A percentile compares a stretch with the other conserved stretches of the same genome.
Conservation (phyloP, 129 eudicot species). For the Arctium lappa region DNA sequence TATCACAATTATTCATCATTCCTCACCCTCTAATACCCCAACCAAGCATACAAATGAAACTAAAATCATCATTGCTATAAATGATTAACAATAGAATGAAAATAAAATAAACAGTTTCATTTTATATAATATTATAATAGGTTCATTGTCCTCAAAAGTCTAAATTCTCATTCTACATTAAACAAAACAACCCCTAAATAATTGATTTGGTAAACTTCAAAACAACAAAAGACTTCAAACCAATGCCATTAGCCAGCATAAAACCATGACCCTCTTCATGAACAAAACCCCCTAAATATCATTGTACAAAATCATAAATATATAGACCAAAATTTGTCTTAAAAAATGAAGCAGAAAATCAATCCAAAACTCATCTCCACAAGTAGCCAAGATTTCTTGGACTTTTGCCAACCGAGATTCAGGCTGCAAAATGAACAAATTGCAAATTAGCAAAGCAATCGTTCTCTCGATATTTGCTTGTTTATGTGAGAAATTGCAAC, state of each 20-base stretch:
- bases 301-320: neutral
- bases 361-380: neutral
- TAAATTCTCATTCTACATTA: too few species aligned
- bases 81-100: too few species aligned
- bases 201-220: neutral
- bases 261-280: neutral
- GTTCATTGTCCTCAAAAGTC: too few species aligned
- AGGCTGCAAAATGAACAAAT: conserved; percentile 11
- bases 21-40: neutral
- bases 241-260: neutral
- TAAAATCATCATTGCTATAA: neutral
- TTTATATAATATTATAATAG: too few species aligned
- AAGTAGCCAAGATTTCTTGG: conserved; percentile 2
- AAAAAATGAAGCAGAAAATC: neutral
- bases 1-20: too few species aligned
- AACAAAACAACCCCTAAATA: too few species aligned
- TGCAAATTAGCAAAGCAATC: neutral
- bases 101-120: too few species aligned
- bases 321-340: conserved; percentile 6
- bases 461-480: neutral
- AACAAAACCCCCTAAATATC: neutral
- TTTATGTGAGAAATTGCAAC: too few species aligned
- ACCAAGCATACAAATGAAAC: neutral
- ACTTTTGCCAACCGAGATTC: conserved; percentile 30
- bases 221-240: neutral